Percentiles rank a stretch among this genome's conserved stretches.
These are phyloP conservation scores for Pelargonium citronellum DNA, from an alignment of 441 rosid species.

Conservation along the genomic window DNA sequence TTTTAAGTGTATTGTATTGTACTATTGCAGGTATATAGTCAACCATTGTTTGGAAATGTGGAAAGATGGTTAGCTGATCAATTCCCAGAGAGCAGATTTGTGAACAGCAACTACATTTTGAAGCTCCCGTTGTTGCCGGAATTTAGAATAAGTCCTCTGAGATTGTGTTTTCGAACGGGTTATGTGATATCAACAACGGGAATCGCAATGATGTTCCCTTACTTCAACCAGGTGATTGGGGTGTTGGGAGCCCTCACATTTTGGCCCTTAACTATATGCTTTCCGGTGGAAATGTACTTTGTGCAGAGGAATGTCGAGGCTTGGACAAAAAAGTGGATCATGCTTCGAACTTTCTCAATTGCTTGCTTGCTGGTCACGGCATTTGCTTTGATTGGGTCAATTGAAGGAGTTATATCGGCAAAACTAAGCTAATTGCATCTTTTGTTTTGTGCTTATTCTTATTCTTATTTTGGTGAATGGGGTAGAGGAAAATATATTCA, in stretches of 20 bases:
- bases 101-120: background rate
- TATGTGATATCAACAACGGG: background rate
- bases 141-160: background rate
- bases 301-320: background rate
- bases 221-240: slow-evolving; percentile 2
- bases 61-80: background rate
- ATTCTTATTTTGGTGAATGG: too few relatives aligned
- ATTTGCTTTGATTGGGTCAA: background rate
- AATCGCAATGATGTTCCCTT: background rate
- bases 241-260: background rate
- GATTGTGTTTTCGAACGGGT: background rate
- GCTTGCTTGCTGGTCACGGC: background rate
- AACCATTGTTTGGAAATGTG: background rate
- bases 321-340: background rate
- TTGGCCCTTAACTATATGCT: background rate
- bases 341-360: background rate
- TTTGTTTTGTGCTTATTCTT: too few relatives aligned
- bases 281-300: slow-evolving; percentile 1
- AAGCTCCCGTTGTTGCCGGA: background rate
- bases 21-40: slow-evolving; percentile 33
- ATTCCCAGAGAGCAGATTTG: background rate
- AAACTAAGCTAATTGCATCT: background rate
- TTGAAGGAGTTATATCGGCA: background rate
- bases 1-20: too few relatives aligned
- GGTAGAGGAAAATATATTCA: too few relatives aligned